These are phyloP conservation scores for Colletotrichum sp. DNA, from an alignment of 2,329 filamentous ascomycete species.

Conservation along the genomic window DNA sequence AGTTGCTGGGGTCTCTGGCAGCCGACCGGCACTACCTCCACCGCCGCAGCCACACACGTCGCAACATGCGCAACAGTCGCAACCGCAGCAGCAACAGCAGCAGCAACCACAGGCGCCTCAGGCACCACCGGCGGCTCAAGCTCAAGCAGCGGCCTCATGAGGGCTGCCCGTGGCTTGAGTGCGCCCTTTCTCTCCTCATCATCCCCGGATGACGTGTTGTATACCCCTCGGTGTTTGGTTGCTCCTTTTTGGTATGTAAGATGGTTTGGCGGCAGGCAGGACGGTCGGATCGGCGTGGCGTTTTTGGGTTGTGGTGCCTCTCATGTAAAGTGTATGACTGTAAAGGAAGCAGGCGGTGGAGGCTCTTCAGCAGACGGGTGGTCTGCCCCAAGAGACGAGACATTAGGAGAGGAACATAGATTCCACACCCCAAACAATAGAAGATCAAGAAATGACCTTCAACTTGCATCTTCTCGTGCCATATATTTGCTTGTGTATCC, in stretches of 20 bases:
- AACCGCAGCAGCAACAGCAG: slow-evolving; percentile 25
- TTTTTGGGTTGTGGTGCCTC: slow-evolving; percentile 5
- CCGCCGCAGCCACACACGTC: slow-evolving; percentile 17
- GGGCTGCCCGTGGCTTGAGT: not conserved
- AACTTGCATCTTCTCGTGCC: not conserved
- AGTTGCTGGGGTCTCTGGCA: slow-evolving; percentile 4
- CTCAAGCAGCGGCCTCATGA: slow-evolving; percentile 9
- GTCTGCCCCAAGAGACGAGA: not conserved
- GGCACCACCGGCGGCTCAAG: slow-evolving; percentile 7
- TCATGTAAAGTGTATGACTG: slow-evolving; percentile 19
- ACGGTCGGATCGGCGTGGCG: slow-evolving; percentile 18
- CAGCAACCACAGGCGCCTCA: slow-evolving; percentile 23
- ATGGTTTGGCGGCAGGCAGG: slow-evolving; percentile 9
- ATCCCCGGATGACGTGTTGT: slow-evolving; percentile 20
- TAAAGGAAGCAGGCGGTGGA: slow-evolving; percentile 3
- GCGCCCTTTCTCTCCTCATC: slow-evolving; percentile 6
- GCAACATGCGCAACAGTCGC: slow-evolving; percentile 23
- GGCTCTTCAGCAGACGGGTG: not conserved
- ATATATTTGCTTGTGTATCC: not conserved
- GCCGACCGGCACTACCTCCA: slow-evolving; percentile 25
- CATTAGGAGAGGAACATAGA: not conserved
- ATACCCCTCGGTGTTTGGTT: slow-evolving; percentile 21
- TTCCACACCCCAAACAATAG: slow-evolving; percentile 6
- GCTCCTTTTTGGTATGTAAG: slow-evolving; percentile 13
- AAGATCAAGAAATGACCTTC: slow-evolving; percentile 11